Base-by-base conservation (phyloP, 2,329 filamentous ascomycete genomes). In the Paraconiothyrium sp. region DNA sequence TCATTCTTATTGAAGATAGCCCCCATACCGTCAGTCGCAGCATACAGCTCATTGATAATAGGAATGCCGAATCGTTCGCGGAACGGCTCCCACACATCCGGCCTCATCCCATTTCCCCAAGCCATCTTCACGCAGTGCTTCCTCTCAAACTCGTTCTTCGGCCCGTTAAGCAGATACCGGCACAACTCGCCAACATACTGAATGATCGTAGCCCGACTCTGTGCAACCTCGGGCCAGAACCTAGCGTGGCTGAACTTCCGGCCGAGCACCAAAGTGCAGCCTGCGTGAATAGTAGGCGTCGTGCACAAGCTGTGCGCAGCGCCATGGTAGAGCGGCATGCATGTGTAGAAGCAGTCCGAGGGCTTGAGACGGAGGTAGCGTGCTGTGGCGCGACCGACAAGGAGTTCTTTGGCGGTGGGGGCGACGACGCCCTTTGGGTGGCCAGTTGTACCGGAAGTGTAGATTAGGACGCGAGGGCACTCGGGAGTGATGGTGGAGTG, bases 81-180 rank as follows among this genome's bases (percentile, higher is more conserved):
- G 59, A 81, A 81, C 0, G 67, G 69, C 57, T 78, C 76, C 77
- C 79, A 81, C 0, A 81, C 77, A 61, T 81, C 79, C 13, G 77
- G 76, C 13, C 79, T 63, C 75, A 81, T 78, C n/a, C 79, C 79
- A 54, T 81, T 81, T 13, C 78, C 78, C 74, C 74, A 79, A 4
- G 76, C 77, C 60, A 76, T 61, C 22, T 72, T 50, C 2, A 77
- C 76, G 20, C 71, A 75, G 58, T 79, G 74, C 13, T 66, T 66
- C 11, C 68, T 66, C 57, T 79, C 77, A 41, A 68, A 71, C 11
- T 68, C 63, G 48, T 74, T 76, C n/a, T 64, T 58, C 2, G 77
- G 74, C 0, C 70, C 72, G 35, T 77, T 78, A 8, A 78, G 55
- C 8, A 79, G 59, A 57, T 79, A 79, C 20, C 76, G 67, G 47